Percentiles rank a stretch among this genome's conserved stretches.
Conservation (phyloP, 305 asterid species). For the Plantago rigida region DNA sequence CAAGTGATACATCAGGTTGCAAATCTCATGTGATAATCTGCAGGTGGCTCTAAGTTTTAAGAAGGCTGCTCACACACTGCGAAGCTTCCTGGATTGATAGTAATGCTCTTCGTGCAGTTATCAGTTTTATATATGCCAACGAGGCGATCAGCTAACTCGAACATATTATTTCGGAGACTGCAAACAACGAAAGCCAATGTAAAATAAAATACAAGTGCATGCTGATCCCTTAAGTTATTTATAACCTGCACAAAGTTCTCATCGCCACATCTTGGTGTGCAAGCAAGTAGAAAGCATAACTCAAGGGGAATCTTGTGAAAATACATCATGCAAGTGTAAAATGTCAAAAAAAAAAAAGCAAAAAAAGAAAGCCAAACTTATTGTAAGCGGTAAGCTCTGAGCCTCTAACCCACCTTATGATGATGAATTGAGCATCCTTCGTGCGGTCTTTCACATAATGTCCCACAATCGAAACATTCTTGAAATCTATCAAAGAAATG, state of each 20-base stretch:
- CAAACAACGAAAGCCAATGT: slow-evolving; percentile 8
- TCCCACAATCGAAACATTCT: slow-evolving; percentile 91
- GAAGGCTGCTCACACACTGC: slow-evolving; percentile 60
- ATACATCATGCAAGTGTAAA: no score
- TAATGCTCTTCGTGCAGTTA: slow-evolving; percentile 87
- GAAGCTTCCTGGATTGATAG: slow-evolving; percentile 87
- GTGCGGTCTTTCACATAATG: slow-evolving; percentile 97
- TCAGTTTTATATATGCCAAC: slow-evolving; percentile 91
- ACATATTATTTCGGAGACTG: slow-evolving; percentile 93
- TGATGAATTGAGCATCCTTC: slow-evolving; percentile 88
- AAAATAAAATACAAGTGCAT: not conserved
- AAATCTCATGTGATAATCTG: slow-evolving; percentile 1
- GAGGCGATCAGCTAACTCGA: slow-evolving; percentile 86
- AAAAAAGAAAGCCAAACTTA: no score
- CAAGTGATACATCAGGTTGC: not conserved
- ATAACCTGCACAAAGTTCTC: no score
- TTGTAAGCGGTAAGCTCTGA: no score
- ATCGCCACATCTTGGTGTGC: no score
- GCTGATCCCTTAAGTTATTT: no score
- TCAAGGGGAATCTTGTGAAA: no score
- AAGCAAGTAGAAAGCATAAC: no score
- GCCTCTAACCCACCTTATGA: slow-evolving; percentile 50
- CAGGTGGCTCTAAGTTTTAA: slow-evolving; percentile 17
- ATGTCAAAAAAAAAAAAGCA: no score
- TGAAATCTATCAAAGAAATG: slow-evolving; percentile 52